Evolutionary conservation across 441 rosid genomes (phyloP), one percentile per base, ranked within the genome.

Genomic region (Adansonia gregorii): DNA sequence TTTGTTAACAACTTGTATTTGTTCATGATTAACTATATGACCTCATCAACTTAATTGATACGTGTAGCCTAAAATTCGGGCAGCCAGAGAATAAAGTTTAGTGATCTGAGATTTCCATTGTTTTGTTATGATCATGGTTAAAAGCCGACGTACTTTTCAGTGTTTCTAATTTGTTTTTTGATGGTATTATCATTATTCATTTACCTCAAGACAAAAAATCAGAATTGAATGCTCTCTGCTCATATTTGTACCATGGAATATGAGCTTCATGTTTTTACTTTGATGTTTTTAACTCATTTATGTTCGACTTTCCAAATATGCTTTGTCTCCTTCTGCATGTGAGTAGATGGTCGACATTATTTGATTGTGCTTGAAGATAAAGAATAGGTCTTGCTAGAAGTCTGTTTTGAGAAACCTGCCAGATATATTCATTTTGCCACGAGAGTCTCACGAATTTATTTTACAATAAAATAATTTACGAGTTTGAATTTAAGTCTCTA

Each of bases 1-100:
- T 71, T 7, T 35, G 6, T 54, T 54, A 72, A 54, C 49, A 72
- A 15, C 61, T 17, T 71, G 73, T 70, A 31, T 54, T 27, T 70
- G 46, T 31, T 54, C 63, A 54, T 70, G 24, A 71, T 54, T 54
- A 27, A 54, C 63, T 5, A 6, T 48, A 48, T 56, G 55, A n/a
- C 14, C 31, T 54, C n/a, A 54, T 55, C 75, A 54, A 35, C 75
- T n/a, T 72, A 17, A 9, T 9, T 35, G 48, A 8, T 2, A n/a
- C 31, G 4, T 54, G 48, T 71, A 9, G 9, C 15, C 63, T 5
- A n/a, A 10, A 6, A 11, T 54, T 54, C 35, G 35, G 35, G 2
- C 35, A 27, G 35, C 35, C 35, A 27, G 35, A 27, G 35, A 27
- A 27, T 27, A 27, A 27, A 27, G 35, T 27, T 27, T 27, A 27